Percentiles rank a stretch among this genome's conserved stretches.
These are phyloP conservation scores for Globisporangium cederbergense DNA, from an alignment of 352 stramenopile genomes.

Conservation along the genomic window DNA sequence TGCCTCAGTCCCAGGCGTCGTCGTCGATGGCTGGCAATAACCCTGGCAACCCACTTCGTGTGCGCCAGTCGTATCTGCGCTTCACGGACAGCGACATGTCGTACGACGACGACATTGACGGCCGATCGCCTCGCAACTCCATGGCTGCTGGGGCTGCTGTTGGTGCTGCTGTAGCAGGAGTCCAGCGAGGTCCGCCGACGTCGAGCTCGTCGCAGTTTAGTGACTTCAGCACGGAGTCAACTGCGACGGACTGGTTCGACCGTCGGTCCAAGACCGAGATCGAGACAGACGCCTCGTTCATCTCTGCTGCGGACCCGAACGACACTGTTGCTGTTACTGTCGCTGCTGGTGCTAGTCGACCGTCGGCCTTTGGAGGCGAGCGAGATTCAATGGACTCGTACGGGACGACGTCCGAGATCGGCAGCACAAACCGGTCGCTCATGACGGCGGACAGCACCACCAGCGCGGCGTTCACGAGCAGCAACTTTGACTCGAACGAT, in stretches of 20 bases:
- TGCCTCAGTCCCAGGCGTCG: slow-evolving; percentile 4
- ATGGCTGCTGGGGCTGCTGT: neutral
- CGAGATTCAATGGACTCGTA: slow-evolving; percentile 14
- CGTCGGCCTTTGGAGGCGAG: slow-evolving; percentile 3
- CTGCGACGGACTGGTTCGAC: slow-evolving; percentile 39
- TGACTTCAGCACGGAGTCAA: slow-evolving; percentile 36
- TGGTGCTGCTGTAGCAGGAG: slow-evolving; percentile 6
- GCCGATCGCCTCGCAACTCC: slow-evolving; percentile 13
- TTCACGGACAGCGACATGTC: slow-evolving; percentile 23
- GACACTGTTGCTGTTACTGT: neutral
- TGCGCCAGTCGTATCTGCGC: slow-evolving; percentile 17
- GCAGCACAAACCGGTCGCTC: slow-evolving; percentile 9
- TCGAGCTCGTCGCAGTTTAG: slow-evolving; percentile 46
- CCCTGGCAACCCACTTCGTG: neutral
- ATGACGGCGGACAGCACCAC: slow-evolving; percentile 18
- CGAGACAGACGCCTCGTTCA: slow-evolving; percentile 20
- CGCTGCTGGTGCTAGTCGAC: neutral
- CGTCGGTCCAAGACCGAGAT: slow-evolving; percentile 42
- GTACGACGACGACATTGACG: slow-evolving; percentile 19
- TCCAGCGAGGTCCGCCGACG: slow-evolving; percentile 23
- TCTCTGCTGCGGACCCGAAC: neutral
- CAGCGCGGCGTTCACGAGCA: slow-evolving; percentile 5
- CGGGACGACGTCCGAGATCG: slow-evolving; percentile 17
- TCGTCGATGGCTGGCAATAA: neutral
- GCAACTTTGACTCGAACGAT: slow-evolving; percentile 5